phyloP scores from a whole-genome alignment of 2,329 filamentous ascomycete species.

The Sphaerostilbella broomeana region DNA sequence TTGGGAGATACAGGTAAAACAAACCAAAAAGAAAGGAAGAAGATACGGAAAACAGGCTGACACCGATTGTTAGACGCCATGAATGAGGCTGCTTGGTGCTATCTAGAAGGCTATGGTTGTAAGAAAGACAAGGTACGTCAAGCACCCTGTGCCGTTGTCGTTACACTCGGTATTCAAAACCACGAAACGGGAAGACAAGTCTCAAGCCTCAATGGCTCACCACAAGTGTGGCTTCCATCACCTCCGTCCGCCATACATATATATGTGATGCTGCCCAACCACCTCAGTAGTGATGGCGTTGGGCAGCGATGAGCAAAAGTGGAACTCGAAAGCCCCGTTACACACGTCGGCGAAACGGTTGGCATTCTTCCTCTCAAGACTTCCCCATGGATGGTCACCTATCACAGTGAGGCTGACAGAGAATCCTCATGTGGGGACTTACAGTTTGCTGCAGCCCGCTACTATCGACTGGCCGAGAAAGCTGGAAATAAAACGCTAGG shows the following conservation, averaged over 20 bases:
- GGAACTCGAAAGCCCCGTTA: conserved; percentile 4
- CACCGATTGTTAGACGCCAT: conserved; percentile 95
- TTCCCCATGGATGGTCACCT: conserved; percentile 6
- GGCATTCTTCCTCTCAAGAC: background rate
- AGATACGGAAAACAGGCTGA: too few relatives aligned
- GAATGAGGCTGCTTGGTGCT: conserved; percentile 96
- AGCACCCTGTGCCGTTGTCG: background rate
- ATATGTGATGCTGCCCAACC: conserved; percentile 16
- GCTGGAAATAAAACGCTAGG: conserved; percentile 85
- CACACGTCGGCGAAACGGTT: conserved; percentile 7
- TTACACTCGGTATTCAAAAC: background rate
- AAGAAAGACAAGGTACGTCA: conserved; percentile 93
- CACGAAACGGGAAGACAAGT: too few relatives aligned
- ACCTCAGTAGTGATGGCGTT: conserved; percentile 21
- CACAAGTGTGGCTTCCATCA: conserved; percentile 13
- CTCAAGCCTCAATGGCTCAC: conserved; percentile 6
- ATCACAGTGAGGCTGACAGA: conserved; percentile 46
- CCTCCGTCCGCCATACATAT: background rate
- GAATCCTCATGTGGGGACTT: conserved; percentile 19
- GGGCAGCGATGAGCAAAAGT: conserved; percentile 34
- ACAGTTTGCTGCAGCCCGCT: conserved; percentile 75
- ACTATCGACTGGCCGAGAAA: conserved; percentile 85
- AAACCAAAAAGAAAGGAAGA: too few relatives aligned
- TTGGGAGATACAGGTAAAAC: conserved; percentile 77
- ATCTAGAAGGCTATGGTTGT: conserved; percentile 90